Evolutionary conservation across 768 basidiomycete genomes (phyloP).

Genomic region (Ephemerocybe angulata): DNA sequence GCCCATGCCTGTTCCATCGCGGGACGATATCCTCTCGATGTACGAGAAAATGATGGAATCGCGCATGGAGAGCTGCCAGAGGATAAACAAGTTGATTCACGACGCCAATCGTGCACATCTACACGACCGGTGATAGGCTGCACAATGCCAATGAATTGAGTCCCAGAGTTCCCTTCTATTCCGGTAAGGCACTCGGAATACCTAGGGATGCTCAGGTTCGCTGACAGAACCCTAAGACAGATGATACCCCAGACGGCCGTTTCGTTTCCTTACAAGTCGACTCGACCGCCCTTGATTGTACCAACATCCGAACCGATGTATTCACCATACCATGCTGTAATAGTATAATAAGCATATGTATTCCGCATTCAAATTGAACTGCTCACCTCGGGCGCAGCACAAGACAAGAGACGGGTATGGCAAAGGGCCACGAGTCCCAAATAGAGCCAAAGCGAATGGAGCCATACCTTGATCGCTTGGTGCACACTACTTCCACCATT

Average conservation of each 20-base stretch:
- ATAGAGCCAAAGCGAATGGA: background rate
- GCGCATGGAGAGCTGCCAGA: constrained; percentile 72
- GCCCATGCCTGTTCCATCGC: constrained; percentile 17
- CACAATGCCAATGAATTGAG: too few species aligned
- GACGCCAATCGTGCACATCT: constrained; percentile 37
- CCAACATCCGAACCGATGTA: too few species aligned
- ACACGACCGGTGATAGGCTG: constrained; percentile 23
- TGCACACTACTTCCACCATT: background rate
- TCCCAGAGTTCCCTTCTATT: background rate
- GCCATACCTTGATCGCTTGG: background rate
- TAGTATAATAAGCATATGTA: too few species aligned
- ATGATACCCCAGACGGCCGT: too few species aligned
- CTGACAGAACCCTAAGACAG: too few species aligned
- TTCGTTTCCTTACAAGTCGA: too few species aligned
- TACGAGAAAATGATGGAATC: constrained; percentile 72
- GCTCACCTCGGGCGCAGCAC: background rate
- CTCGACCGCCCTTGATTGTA: too few species aligned
- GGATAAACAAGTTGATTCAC: constrained; percentile 55
- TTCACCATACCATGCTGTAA: too few species aligned
- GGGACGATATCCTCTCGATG: constrained; percentile 57
- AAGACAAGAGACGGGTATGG: background rate
- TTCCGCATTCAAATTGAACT: too few species aligned
- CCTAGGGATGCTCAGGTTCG: too few species aligned
- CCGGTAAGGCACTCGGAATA: too few species aligned
- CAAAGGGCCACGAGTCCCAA: background rate